These are phyloP conservation scores for Albugo candida DNA, from an alignment of 352 stramenopile genomes.

Conservation along the genomic window DNA sequence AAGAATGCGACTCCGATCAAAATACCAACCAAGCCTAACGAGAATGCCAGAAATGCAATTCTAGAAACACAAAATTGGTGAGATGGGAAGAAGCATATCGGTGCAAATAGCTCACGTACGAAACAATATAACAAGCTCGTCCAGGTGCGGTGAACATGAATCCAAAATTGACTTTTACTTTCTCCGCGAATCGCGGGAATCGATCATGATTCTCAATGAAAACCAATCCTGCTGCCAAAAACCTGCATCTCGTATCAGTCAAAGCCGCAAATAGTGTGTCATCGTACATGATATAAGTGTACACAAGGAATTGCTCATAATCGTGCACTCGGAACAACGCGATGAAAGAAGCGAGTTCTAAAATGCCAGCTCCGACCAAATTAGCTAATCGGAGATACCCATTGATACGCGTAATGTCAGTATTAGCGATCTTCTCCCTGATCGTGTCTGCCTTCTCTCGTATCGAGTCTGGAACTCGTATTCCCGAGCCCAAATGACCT, in stretches of 20 bases:
- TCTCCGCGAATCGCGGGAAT: conserved; percentile 54
- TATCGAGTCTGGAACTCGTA: conserved; percentile 19
- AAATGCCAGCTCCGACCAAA: conserved; percentile 29
- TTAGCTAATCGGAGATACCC: conserved; percentile 75
- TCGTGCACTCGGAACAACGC: conserved; percentile 48
- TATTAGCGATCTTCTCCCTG: conserved; percentile 42
- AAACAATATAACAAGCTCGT: conserved; percentile 67
- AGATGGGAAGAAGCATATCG: not conserved
- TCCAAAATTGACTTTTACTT: conserved; percentile 73
- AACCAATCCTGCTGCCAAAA: conserved; percentile 33
- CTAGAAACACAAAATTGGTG: not conserved
- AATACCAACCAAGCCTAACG: conserved; percentile 58
- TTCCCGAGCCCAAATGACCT: not conserved
- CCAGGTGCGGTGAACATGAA: conserved; percentile 78
- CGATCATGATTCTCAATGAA: conserved; percentile 75
- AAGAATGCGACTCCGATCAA: conserved; percentile 59
- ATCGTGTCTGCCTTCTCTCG: conserved; percentile 54
- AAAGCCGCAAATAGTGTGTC: conserved; percentile 2
- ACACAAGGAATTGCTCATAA: conserved; percentile 73
- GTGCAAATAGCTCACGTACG: conserved; percentile 16
- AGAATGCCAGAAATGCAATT: conserved; percentile 65
- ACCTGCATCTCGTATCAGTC: conserved; percentile 12
- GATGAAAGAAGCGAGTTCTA: conserved; percentile 57
- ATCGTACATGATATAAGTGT: conserved; percentile 65
- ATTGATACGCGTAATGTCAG: conserved; percentile 71